A percentile compares a stretch with the other conserved stretches of the same genome.
Evolutionary conservation across 352 stramenopile genomes (phyloP).

Genomic region (Aphanomyces invadans): DNA sequence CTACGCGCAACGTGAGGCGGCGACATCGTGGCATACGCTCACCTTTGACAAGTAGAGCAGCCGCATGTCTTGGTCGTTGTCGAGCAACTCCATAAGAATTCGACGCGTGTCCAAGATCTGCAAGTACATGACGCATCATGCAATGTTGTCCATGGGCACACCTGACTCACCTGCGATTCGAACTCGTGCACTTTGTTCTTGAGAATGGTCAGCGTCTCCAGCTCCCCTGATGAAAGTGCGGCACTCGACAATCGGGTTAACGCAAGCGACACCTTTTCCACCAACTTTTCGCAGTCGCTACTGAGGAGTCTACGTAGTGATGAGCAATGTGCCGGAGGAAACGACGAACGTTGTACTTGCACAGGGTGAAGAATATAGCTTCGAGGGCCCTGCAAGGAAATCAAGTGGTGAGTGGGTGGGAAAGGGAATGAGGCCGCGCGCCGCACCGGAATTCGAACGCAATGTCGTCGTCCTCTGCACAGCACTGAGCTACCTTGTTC

Average conservation of each 20-base stretch:
- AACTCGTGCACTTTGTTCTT: slow-evolving; percentile 39
- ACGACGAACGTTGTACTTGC: slow-evolving; percentile 7
- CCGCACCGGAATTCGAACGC: slow-evolving; percentile 21
- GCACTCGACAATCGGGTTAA: slow-evolving; percentile 29
- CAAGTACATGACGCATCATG: not conserved
- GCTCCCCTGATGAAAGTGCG: slow-evolving; percentile 31
- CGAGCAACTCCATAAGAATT: slow-evolving; percentile 52
- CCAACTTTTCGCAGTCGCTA: slow-evolving; percentile 31
- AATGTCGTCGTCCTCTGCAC: slow-evolving; percentile 15
- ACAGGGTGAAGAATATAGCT: slow-evolving; percentile 23
- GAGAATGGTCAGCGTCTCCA: slow-evolving; percentile 34
- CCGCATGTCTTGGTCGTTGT: slow-evolving; percentile 58
- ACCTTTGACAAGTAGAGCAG: slow-evolving; percentile 57
- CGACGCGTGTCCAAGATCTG: slow-evolving; percentile 29
- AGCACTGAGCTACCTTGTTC: slow-evolving; percentile 31
- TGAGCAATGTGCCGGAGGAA: not conserved
- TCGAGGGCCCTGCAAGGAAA: slow-evolving; percentile 3
- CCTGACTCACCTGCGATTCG: slow-evolving; percentile 31
- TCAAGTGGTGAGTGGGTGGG: too few relatives aligned
- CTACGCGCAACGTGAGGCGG: not conserved
- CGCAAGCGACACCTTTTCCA: slow-evolving; percentile 26
- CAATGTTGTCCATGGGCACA: slow-evolving; percentile 24
- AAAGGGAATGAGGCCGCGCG: too few relatives aligned
- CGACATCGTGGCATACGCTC: not conserved
- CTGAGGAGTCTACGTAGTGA: slow-evolving; percentile 21